Conservation (phyloP, 352 stramenopile genomes). For the Phytophthora sp. region DNA sequence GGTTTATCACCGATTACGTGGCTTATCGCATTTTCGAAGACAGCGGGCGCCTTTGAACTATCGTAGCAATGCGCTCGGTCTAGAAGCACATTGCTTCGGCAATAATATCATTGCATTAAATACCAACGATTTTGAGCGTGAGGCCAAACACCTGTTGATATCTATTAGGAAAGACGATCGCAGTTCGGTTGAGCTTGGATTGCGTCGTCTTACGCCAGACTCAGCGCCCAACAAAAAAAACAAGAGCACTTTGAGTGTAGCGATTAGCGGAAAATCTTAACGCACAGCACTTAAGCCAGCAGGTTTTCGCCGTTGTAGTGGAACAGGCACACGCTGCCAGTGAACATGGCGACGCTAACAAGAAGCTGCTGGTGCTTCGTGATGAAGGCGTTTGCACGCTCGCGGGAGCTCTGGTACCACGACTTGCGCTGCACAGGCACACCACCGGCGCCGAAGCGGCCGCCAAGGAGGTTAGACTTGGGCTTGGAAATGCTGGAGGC, state of each 20-base stretch:
- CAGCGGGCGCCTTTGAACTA: conserved; percentile 49
- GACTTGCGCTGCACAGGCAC: conserved; percentile 61
- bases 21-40: conserved; percentile 60
- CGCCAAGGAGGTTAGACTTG: conserved; percentile 60
- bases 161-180: conserved; percentile 36
- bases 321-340: conserved; percentile 75
- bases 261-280: conserved; percentile 12
- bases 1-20: conserved; percentile 65
- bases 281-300: conserved; percentile 39
- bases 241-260: conserved; percentile 17
- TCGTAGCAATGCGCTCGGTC: too few species aligned
- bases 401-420: conserved; percentile 66
- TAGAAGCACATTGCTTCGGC: background rate
- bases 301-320: conserved; percentile 88
- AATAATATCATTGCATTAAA: background rate
- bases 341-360: conserved; percentile 78
- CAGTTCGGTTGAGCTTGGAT: conserved; percentile 6
- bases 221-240: conserved; percentile 21
- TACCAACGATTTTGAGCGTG: background rate
- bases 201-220: conserved; percentile 8
- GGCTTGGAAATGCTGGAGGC: conserved; percentile 63
- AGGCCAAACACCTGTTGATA: conserved; percentile 33
- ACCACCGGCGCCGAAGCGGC: conserved; percentile 45
- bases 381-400: conserved; percentile 64
- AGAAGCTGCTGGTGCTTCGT: conserved; percentile 81